A percentile compares a stretch with the other conserved stretches of the same genome.
These are phyloP conservation scores for Botrytis sinoallii DNA, from an alignment of 2,329 filamentous ascomycete genomes.

Conservation along the genomic window DNA sequence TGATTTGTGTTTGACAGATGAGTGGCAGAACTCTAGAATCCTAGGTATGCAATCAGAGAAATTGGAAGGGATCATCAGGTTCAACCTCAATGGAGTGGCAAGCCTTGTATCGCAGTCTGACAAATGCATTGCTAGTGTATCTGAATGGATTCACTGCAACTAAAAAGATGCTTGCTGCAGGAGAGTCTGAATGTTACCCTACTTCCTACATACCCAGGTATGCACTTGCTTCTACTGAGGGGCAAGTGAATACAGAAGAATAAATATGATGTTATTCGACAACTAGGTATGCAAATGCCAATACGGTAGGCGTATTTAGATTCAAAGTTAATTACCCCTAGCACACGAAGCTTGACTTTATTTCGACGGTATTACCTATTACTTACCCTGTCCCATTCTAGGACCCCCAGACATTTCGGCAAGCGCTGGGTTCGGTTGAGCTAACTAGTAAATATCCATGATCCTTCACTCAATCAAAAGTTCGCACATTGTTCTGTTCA, in stretches of 20 bases:
- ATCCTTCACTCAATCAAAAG: conserved; percentile 1
- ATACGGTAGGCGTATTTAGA: background rate
- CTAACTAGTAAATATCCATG: background rate
- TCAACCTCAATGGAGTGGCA: background rate
- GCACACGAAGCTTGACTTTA: conserved; percentile 2
- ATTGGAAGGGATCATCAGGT: conserved; percentile 2
- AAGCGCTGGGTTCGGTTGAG: background rate
- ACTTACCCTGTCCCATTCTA: background rate
- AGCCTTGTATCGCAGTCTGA: background rate
- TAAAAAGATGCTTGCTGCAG: background rate
- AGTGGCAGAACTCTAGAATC: background rate
- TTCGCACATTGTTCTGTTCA: background rate
- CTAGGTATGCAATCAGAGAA: background rate
- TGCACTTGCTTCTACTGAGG: background rate
- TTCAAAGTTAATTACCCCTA: background rate
- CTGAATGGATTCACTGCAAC: background rate
- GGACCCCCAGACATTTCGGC: background rate
- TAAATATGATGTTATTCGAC: background rate
- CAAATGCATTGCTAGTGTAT: background rate
- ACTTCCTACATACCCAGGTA: no score
- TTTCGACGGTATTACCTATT: background rate
- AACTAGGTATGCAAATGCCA: background rate
- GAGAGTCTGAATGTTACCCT: background rate
- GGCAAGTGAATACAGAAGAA: background rate
- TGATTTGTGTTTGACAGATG: background rate